A percentile compares a stretch with the other conserved stretches of the same genome.
phyloP scores from a whole-genome alignment of 2,329 filamentous ascomycete species.

The Verticillium nonalfalfae region DNA sequence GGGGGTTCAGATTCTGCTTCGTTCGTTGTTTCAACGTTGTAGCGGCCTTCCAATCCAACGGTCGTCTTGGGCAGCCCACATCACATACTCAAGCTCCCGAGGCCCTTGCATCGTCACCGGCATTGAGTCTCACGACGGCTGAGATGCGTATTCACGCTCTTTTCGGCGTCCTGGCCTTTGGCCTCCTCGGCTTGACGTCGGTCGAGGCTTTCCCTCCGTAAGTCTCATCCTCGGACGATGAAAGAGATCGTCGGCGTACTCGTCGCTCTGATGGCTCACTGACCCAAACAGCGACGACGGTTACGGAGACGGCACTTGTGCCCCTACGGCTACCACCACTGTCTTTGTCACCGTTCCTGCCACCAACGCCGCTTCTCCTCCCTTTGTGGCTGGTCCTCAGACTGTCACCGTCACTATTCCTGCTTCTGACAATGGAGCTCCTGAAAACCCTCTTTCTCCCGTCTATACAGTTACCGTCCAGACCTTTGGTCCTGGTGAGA shows the following conservation, averaged over 20 bases:
- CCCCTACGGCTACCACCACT: constrained; percentile 31
- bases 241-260: not conserved
- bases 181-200: constrained; percentile 22
- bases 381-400: constrained; percentile 3
- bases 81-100: not conserved
- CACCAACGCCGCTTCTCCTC: constrained; percentile 14
- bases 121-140: not conserved
- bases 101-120: not conserved
- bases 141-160: constrained; percentile 31
- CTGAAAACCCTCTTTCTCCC: constrained; percentile 8
- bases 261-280: not conserved
- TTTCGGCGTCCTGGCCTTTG: constrained; percentile 27
- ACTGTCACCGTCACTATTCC: constrained; percentile 7
- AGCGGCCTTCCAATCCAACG: not conserved
- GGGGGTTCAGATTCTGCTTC: not conserved
- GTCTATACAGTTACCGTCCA: constrained; percentile 11
- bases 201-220: constrained; percentile 27
- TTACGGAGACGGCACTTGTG: constrained; percentile 21
- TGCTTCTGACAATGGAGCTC: constrained; percentile 7
- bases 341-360: constrained; percentile 41
- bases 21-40: constrained; percentile 17
- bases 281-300: constrained; percentile 3
- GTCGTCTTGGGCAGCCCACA: not conserved
- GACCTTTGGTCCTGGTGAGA: constrained; percentile 11
- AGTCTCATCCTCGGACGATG: constrained; percentile 9